Evolutionary conservation across 2,329 filamentous ascomycete species (phyloP).

Genomic region (Arthrobotrys conoides): DNA sequence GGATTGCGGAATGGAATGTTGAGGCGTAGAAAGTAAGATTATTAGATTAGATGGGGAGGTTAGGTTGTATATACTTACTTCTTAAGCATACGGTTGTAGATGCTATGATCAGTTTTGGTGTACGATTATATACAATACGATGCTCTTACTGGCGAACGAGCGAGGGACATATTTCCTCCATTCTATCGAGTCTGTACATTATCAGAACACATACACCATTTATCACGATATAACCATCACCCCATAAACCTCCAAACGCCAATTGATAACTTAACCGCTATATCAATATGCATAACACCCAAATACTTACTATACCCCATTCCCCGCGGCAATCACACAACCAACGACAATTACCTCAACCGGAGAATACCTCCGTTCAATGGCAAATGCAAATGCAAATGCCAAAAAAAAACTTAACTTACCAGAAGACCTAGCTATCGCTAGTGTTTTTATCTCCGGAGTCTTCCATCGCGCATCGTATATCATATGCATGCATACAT

Average conservation of each 20-base stretch:
- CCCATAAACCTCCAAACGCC: no score
- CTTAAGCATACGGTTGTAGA: background rate
- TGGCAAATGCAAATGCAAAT: no score
- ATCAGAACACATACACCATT: background rate
- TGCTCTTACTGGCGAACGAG: background rate
- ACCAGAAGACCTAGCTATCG: no score
- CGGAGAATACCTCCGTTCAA: no score
- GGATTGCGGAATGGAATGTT: conserved; percentile 65
- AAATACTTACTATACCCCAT: no score
- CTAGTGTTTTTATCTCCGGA: background rate
- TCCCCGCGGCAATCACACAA: no score
- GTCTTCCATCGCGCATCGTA: background rate
- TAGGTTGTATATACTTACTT: background rate
- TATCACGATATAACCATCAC: no score
- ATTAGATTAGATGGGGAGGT: background rate
- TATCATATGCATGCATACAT: background rate
- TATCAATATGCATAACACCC: no score
- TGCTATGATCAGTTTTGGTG: background rate
- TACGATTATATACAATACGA: conserved; percentile 20
- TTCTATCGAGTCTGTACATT: background rate
- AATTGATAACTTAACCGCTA: no score
- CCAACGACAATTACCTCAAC: no score
- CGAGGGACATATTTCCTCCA: background rate
- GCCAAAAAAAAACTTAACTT: no score
- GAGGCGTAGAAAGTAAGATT: background rate